phyloP scores from a whole-genome alignment of 1,139 yeast genomes.

The Suhomyces atakaporum region DNA sequence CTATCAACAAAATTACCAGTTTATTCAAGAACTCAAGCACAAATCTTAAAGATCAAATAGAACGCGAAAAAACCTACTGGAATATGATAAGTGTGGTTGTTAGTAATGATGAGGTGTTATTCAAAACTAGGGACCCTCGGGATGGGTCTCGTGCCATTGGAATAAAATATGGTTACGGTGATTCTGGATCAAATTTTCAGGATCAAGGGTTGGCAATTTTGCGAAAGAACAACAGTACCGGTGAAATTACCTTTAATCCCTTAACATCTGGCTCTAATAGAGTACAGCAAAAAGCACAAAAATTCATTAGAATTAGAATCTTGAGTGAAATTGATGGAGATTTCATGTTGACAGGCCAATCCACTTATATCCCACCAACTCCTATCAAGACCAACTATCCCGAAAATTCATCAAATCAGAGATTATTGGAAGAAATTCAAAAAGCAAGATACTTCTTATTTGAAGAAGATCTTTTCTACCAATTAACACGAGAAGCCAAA shows the following conservation, averaged over 20 bases:
- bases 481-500: conserved; percentile 74
- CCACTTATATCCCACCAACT: conserved; percentile 31
- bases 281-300: conserved; percentile 32
- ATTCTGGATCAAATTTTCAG: conserved; percentile 72
- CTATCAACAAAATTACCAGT: conserved; percentile 57
- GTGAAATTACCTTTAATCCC: conserved; percentile 40
- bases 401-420: conserved; percentile 24
- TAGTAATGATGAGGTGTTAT: conserved; percentile 68
- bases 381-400: neutral
- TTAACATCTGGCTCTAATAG: conserved; percentile 19
- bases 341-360: conserved; percentile 51
- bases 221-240: conserved; percentile 39
- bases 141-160: conserved; percentile 58
- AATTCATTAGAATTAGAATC: conserved; percentile 55
- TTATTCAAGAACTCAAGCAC: conserved; percentile 54
- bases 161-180: conserved; percentile 87
- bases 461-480: conserved; percentile 80
- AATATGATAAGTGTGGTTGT: conserved; percentile 51
- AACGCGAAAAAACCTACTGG: conserved; percentile 77
- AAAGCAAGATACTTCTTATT: conserved; percentile 71
- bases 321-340: conserved; percentile 56
- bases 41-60: conserved; percentile 55
- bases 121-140: conserved; percentile 61
- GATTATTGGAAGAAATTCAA: conserved; percentile 53
- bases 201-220: conserved; percentile 78